Base-by-base conservation (phyloP, 2,329 filamentous ascomycete species). In the Aspergillus sergii region DNA sequence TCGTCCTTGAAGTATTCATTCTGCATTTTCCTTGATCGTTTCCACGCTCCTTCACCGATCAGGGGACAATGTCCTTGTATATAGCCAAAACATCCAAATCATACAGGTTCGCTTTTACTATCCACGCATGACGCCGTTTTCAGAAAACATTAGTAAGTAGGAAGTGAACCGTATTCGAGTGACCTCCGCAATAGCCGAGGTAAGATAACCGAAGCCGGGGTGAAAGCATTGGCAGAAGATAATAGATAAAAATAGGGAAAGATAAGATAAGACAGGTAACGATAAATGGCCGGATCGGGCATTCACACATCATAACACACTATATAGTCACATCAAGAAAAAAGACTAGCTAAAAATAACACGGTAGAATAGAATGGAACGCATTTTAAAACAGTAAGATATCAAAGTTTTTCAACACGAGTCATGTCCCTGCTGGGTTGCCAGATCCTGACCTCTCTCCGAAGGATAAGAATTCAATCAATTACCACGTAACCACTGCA, bases 331-430 rank as follows among this genome's bases (percentile, higher is more conserved):
- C 39, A 41, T 41, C 39, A 41, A 41, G 39, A 41, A 19, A 41
- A 36, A 41, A 39, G 39, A 41, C 39, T 39, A 60, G 46, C 16
- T 57, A 60, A 50, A 48, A 60, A 60, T 16, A 60, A 60, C 59
- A 60, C 51, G 59, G 59, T 21, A 60, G 59, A 60, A 60, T 55
- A 19, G 51, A 60, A 60, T 43, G 39, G 26, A 34, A 14, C 12
- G 19, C 10, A 59, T 39, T 41, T 36, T 39, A 55, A 16, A 50
- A 39, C 57, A 43, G 53, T 30, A 59, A 16, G 53, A 48, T 28
- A 59, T 51, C 28, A 43, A 26, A 41, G 3, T 9, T 8, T 59
- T 26, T 59, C 48, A 32, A n/a, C 28, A 12, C 16, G 28, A 16
- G 21, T 28, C 46, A 50, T 50, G 19, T 50, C 46, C 46, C 26